Evolutionary conservation across 306 rosid species (phyloP).

Genomic region (Cucumis hystrix): DNA sequence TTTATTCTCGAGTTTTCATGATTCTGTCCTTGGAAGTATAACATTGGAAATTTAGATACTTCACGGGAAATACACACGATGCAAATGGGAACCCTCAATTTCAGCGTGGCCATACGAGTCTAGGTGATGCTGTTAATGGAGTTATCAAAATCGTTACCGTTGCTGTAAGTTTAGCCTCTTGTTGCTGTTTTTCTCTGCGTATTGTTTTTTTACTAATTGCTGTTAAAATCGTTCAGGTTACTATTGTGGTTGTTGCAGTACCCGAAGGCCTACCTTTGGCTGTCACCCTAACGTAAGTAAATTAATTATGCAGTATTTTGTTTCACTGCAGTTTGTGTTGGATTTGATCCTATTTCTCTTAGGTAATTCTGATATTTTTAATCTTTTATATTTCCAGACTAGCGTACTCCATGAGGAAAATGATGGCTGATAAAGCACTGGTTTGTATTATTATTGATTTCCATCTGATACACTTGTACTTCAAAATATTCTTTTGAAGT

Average conservation of each 20-base stretch:
- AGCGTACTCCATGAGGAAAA: conserved; percentile 96
- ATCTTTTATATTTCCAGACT: conserved; percentile 29
- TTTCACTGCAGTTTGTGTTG: neutral
- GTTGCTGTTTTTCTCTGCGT: neutral
- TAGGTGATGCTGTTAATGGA: conserved; percentile 37
- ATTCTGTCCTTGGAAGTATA: conserved; percentile 8
- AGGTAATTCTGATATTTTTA: neutral
- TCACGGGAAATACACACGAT: conserved; percentile 49
- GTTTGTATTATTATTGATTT: conserved; percentile 24
- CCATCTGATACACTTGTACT: neutral
- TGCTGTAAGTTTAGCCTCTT: conserved; percentile 58
- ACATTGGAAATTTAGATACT: conserved; percentile 46
- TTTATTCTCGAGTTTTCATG: neutral
- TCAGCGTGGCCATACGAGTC: conserved; percentile 37
- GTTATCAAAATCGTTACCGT: conserved; percentile 76
- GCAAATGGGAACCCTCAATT: conserved; percentile 34
- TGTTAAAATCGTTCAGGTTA: conserved; percentile 58
- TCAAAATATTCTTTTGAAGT: neutral
- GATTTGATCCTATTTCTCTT: neutral
- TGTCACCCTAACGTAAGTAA: conserved; percentile 88
- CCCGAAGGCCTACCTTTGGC: conserved; percentile 99
- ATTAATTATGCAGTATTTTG: conserved; percentile 11
- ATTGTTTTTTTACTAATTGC: conserved; percentile 3
- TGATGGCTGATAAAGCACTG: conserved; percentile 99
- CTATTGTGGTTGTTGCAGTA: conserved; percentile 98